Percentiles rank a stretch among this genome's conserved stretches.
Conservation (phyloP, 139 green algal genomes). For the Yamagishiella unicocca region DNA sequence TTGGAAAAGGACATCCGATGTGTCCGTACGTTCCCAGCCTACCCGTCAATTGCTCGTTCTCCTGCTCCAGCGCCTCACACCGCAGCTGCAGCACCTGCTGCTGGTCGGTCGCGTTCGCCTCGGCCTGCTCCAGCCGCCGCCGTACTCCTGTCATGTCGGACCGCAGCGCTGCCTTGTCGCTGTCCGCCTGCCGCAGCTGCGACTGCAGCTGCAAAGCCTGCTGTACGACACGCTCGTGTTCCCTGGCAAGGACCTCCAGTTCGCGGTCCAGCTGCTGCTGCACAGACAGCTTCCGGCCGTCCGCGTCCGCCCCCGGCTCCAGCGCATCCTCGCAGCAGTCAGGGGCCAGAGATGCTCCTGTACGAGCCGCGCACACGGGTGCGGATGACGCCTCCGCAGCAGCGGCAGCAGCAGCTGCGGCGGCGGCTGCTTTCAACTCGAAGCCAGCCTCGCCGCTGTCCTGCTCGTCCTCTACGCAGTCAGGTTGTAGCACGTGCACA, state of each 20-base stretch:
- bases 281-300: not conserved
- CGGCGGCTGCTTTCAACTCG: not conserved
- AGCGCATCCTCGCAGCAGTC: not conserved
- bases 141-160: not conserved
- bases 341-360: not conserved
- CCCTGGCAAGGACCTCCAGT: not conserved
- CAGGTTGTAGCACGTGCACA: not conserved
- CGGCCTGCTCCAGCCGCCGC: constrained; percentile 3
- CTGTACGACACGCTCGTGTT: not conserved
- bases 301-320: not conserved
- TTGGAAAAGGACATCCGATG: no score
- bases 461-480: not conserved
- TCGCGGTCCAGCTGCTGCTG: not conserved
- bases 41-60: constrained; percentile 35
- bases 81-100: not conserved
- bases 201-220: not conserved
- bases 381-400: not conserved
- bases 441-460: not conserved
- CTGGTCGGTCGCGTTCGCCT: constrained; percentile 3
- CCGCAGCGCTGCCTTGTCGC: not conserved
- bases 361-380: not conserved
- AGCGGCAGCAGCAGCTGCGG: not conserved
- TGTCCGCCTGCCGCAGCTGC: not conserved
- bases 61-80: constrained; percentile 25
- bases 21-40: not conserved